A percentile compares a stretch with the other conserved stretches of the same genome.
Evolutionary conservation across 2,329 filamentous ascomycete species (phyloP).

Genomic region (Diaporthe velutina): DNA sequence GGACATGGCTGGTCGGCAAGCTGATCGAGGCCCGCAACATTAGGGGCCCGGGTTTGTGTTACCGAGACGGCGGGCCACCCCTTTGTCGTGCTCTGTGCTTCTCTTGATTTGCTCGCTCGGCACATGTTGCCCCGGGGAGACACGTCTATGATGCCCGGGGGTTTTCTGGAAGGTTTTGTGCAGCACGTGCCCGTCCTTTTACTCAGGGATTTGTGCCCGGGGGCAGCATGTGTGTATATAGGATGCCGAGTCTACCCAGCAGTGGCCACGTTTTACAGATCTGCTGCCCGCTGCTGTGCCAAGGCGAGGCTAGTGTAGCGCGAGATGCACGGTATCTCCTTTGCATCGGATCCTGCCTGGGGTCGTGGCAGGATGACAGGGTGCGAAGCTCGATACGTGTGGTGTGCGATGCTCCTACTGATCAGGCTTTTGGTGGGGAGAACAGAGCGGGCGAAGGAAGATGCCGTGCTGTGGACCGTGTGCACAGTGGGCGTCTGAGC

Average conservation of each 20-base stretch:
- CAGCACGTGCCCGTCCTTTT: constrained; percentile 20
- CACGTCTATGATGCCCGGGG: background rate
- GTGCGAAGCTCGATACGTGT: constrained; percentile 13
- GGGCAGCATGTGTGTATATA: background rate
- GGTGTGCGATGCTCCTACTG: constrained; percentile 1
- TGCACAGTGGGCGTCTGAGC: background rate
- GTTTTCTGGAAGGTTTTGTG: background rate
- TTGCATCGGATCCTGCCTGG: constrained; percentile 14
- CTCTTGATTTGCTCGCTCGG: background rate
- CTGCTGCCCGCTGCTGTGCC: constrained; percentile 5
- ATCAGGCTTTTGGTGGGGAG: background rate
- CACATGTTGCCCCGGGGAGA: background rate
- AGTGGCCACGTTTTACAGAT: constrained; percentile 9
- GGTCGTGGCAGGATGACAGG: background rate
- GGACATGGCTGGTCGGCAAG: constrained; percentile 1
- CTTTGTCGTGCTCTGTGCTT: no score
- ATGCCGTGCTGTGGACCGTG: background rate
- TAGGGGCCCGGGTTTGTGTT: background rate
- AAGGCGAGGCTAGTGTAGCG: constrained; percentile 11
- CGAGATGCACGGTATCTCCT: background rate
- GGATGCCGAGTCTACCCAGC: background rate
- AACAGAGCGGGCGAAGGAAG: background rate
- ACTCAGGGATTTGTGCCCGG: no score
- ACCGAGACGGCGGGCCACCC: background rate
- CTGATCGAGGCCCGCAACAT: background rate